These are phyloP conservation scores for Leccinum fibrillosum DNA, from an alignment of 768 basidiomycete genomes.

Conservation along the genomic window DNA sequence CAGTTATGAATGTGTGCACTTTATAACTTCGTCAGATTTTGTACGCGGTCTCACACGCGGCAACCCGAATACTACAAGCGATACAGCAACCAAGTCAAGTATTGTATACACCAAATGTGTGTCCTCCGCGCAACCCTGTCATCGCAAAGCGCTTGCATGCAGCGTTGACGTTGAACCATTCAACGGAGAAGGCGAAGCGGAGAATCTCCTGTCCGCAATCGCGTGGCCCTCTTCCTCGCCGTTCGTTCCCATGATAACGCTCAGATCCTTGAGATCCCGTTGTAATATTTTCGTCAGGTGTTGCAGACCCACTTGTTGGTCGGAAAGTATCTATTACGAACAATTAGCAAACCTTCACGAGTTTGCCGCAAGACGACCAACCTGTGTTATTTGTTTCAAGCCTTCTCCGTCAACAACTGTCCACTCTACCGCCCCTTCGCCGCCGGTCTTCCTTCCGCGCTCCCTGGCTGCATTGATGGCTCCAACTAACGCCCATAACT, in stretches of 20 bases:
- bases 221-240: constrained; percentile 31
- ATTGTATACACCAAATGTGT: constrained; percentile 8
- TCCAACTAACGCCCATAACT: constrained; percentile 83
- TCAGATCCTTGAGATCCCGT: constrained; percentile 60
- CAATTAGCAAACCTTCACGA: background rate
- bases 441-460: constrained; percentile 40
- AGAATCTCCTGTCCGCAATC: constrained; percentile 14
- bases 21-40: constrained; percentile 7
- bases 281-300: constrained; percentile 77
- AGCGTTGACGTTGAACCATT: constrained; percentile 25
- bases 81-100: background rate
- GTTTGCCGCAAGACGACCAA: constrained; percentile 28
- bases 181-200: constrained; percentile 19
- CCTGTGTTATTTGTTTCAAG: constrained; percentile 71
- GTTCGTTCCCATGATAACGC: constrained; percentile 55
- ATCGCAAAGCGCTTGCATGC: constrained; percentile 26
- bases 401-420: constrained; percentile 87
- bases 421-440: constrained; percentile 57
- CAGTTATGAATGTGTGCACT: constrained; percentile 4
- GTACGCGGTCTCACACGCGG: constrained; percentile 23
- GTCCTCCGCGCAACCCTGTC: constrained; percentile 2
- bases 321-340: constrained; percentile 57
- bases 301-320: constrained; percentile 77
- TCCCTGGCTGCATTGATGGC: constrained; percentile 61
- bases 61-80: constrained; percentile 4